A percentile compares a stretch with the other conserved stretches of the same genome.
phyloP scores from a whole-genome alignment of 2,329 filamentous ascomycete genomes.

The Dactylonectria macrodidyma region DNA sequence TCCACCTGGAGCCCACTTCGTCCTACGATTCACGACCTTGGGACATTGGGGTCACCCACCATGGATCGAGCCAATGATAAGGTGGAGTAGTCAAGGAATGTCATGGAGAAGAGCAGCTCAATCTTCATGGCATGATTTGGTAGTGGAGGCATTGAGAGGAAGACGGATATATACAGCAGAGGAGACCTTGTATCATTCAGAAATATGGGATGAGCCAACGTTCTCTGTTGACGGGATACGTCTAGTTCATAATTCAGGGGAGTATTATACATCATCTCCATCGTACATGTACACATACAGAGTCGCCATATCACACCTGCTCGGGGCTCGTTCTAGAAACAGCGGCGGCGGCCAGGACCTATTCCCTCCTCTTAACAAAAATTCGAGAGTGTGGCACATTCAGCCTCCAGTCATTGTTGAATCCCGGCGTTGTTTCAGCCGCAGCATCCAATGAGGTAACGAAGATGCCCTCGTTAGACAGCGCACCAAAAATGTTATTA shows the following conservation, averaged over 20 bases:
- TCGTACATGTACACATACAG: neutral
- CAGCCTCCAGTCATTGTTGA: slow-evolving; percentile 52
- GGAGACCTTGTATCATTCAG: neutral
- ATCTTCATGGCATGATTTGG: too few relatives aligned
- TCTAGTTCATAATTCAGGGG: slow-evolving; percentile 1
- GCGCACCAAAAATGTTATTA: slow-evolving; percentile 71
- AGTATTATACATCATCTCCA: slow-evolving; percentile 9
- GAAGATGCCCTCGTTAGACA: slow-evolving; percentile 74
- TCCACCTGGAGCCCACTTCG: neutral
- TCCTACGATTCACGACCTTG: too few relatives aligned
- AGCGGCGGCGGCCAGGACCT: neutral
- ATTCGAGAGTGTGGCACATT: slow-evolving; percentile 54
- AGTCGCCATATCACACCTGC: too few relatives aligned
- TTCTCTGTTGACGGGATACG: neutral
- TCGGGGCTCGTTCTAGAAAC: neutral
- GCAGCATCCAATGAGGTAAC: slow-evolving; percentile 51
- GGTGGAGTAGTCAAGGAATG: neutral
- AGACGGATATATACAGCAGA: neutral
- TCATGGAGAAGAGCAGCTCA: neutral
- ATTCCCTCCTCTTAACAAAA: slow-evolving; percentile 36
- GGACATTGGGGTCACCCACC: too few relatives aligned
- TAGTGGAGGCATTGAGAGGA: neutral
- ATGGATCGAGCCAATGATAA: too few relatives aligned
- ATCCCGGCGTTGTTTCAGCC: slow-evolving; percentile 46
- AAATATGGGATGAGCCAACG: too few relatives aligned